Conservation (phyloP, 345 rosid species). For the Lepidium aucheri region DNA sequence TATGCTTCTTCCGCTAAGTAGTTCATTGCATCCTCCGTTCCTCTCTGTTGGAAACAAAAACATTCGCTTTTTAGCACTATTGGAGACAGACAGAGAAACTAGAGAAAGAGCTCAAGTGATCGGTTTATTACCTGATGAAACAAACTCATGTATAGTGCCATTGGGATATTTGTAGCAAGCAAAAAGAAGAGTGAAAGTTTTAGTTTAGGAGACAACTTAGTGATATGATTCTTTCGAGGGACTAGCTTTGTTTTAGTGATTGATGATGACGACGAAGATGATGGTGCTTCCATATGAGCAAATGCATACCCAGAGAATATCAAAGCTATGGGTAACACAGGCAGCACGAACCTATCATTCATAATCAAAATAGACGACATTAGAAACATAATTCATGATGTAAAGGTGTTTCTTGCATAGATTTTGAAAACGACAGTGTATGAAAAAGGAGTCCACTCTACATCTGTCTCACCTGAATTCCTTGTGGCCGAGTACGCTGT, state of each 20-base stretch:
- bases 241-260: constrained; percentile 20
- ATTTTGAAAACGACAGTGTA: not conserved
- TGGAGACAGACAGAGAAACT: not conserved
- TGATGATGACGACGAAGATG: not conserved
- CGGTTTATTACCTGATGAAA: constrained; percentile 65
- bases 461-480: constrained; percentile 61
- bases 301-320: constrained; percentile 67
- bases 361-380: constrained; percentile 27
- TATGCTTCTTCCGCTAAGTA: constrained; percentile 70
- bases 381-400: constrained; percentile 13
- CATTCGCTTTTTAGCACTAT: constrained; percentile 8
- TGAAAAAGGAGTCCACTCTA: not conserved
- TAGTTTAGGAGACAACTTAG: constrained; percentile 38
- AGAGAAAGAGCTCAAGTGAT: not conserved
- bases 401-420: not conserved
- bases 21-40: constrained; percentile 91
- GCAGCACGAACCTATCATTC: constrained; percentile 71
- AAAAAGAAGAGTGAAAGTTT: constrained; percentile 53
- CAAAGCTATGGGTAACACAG: constrained; percentile 82
- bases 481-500: constrained; percentile 82
- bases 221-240: constrained; percentile 21
- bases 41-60: constrained; percentile 50
- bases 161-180: constrained; percentile 75
- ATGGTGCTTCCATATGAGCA: constrained; percentile 35
- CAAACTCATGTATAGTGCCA: constrained; percentile 81